phyloP scores from a whole-genome alignment of 1,139 yeast species.

The Pichia sorboxylosa region DNA sequence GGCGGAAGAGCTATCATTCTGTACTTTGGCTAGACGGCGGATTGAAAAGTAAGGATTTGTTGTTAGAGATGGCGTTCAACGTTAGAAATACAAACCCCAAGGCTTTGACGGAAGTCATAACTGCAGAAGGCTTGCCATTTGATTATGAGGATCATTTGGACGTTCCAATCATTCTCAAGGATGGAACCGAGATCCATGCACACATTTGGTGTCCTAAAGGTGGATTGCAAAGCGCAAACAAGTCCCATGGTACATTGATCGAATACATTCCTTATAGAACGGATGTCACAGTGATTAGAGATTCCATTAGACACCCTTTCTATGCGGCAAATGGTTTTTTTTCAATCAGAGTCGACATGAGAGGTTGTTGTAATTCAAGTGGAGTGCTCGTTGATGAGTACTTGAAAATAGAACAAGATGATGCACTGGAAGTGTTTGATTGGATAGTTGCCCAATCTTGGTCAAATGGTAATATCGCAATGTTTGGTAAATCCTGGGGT shows the following conservation, averaged over 20 bases:
- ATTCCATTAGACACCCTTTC: slow-evolving; percentile 31
- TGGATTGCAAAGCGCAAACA: slow-evolving; percentile 14
- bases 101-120: slow-evolving; percentile 16
- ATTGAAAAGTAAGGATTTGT: too few species aligned
- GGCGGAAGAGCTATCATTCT: too few species aligned
- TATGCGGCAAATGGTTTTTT: slow-evolving; percentile 34
- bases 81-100: slow-evolving; percentile 17
- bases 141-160: slow-evolving; percentile 25
- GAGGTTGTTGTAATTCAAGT: slow-evolving; percentile 32
- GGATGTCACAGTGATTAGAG: slow-evolving; percentile 33
- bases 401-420: slow-evolving; percentile 30
- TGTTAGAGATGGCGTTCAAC: slow-evolving; percentile 21
- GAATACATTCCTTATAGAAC: slow-evolving; percentile 35
- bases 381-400: slow-evolving; percentile 31
- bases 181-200: slow-evolving; percentile 27
- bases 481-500: slow-evolving; percentile 38
- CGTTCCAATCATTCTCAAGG: slow-evolving; percentile 26
- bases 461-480: slow-evolving; percentile 33
- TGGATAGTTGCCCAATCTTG: slow-evolving; percentile 29
- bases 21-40: too few species aligned
- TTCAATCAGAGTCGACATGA: slow-evolving; percentile 32
- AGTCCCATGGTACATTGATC: slow-evolving; percentile 26
- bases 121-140: slow-evolving; percentile 22
- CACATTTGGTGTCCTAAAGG: slow-evolving; percentile 31
- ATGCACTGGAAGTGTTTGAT: slow-evolving; percentile 29